Percentiles rank a stretch among this genome's conserved stretches.
phyloP scores from a whole-genome alignment of 805 yeast species.

The Jamesozyma jinghongensis region DNA sequence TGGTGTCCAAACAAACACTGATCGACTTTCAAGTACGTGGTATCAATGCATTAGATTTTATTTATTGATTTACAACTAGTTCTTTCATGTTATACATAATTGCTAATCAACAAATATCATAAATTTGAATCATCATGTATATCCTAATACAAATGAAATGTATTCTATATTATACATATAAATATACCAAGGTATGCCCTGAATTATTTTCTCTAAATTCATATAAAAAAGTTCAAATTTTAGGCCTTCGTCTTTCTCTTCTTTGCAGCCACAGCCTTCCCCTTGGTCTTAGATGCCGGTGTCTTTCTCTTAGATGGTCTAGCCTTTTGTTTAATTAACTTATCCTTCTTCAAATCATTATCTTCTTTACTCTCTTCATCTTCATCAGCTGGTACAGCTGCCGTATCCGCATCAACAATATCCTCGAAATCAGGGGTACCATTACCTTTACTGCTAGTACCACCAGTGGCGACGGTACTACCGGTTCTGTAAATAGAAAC shows the following conservation, averaged over 20 bases:
- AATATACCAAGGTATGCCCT: too few relatives aligned
- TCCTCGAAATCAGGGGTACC: conserved; percentile 31
- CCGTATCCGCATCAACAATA: conserved; percentile 29
- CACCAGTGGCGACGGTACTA: conserved; percentile 36
- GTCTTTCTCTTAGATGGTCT: conserved; percentile 23
- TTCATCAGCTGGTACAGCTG: conserved; percentile 23
- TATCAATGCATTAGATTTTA: too few relatives aligned
- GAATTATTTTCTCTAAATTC: too few relatives aligned
- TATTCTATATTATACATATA: too few relatives aligned
- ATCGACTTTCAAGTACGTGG: too few relatives aligned
- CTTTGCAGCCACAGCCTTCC: conserved; percentile 5
- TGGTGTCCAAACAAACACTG: too few relatives aligned
- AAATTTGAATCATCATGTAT: too few relatives aligned
- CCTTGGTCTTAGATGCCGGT: conserved; percentile 7
- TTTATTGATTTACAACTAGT: too few relatives aligned
- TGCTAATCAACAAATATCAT: too few relatives aligned
- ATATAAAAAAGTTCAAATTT: too few relatives aligned
- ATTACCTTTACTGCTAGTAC: conserved; percentile 9
- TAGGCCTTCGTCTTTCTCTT: conserved; percentile 17
- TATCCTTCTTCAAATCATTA: conserved; percentile 31
- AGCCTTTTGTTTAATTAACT: conserved; percentile 27
- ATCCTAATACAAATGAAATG: too few relatives aligned
- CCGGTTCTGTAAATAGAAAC: conserved; percentile 74
- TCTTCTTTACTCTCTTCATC: conserved; percentile 23
- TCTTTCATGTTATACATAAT: too few relatives aligned